Base-by-base conservation (phyloP, 148 eudicot species). In the Cornus kousa region DNA sequence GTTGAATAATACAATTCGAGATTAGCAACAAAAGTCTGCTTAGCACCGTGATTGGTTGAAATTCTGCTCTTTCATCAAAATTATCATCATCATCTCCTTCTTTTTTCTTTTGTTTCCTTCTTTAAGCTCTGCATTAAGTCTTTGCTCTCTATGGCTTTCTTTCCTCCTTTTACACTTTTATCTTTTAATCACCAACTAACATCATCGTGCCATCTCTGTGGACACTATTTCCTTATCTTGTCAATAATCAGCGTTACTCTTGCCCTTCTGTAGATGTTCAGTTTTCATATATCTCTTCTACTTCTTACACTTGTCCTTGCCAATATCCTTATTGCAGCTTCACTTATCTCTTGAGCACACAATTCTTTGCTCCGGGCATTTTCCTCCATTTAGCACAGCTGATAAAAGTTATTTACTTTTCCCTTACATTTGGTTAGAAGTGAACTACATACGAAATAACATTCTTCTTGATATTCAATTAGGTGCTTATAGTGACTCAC, bases 401-500 rank as follows among this genome's bases (percentile, higher is more conserved):
- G 59, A 53, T 53, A 53, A 53, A 12, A 12, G 59, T 53, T 53
- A 53, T 13, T 8, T 48, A 48, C 11, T 48, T 48, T 48, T 48
- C 53, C 11, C 53, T 11, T 48, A 48, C 11, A 7, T 48, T 48
- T 13, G 62, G 20, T 39, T 39, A 33, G 16, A 37, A 66, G 23
- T 75, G 33, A 59, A 57, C 62, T 19, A 65, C 28, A 67, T 13
- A 65, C 35, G 48, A 73, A 73, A 11, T 78, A 71, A 40, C 70
- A 66, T 83, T 53, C 59, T 24, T 71, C 65, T 65, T 46, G 11
- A 75, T 72, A 28, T 77, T 81, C 46, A 60, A 66, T 75, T 80
- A 96, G 99, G 99, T 82, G 99, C 99, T 40, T 96, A 96, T 85
- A 96, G 99, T 85, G 99, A 96, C 86, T 94, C 99, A 71, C 91